Evolutionary conservation across 345 rosid species (phyloP), one percentile per base, ranked within the genome.

Genomic region (Pistacia atlantica): DNA sequence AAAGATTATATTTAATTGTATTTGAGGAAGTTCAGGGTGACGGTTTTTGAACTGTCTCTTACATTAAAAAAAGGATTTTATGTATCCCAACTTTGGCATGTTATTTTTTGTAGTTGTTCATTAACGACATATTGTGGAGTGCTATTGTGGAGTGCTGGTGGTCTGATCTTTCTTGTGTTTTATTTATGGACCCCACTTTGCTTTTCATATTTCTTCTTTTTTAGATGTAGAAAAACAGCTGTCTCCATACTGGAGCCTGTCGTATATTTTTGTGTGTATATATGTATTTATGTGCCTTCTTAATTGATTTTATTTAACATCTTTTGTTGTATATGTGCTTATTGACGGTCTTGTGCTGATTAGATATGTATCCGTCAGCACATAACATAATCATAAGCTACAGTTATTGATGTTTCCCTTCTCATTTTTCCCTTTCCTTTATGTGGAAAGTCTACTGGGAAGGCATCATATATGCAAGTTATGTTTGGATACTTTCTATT

Each of bases 301-400:
- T 38, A 38, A 38, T 38, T 38, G 42, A 38, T 38, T 38, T 38
- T 38, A 38, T 38, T 38, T 38, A 38, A 38, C 7, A 38, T 38
- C 42, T 38, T 38, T 38, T 4, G 42, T 38, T 38, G 42, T 38
- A 69, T 52, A 7, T 17, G 20, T 42, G 11, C 33, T n/a, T 66
- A 46, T 66, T 16, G 81, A 74, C 68, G 67, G 73, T 67, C 73
- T 69, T 74, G 66, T 78, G 73, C 76, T 59, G 77, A 71, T 69
- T 62, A 14, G 63, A 17, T 68, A 3, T 25, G 56, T 16, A 17
- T 38, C 65, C 65, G 2, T 79, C 74, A 71, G 82, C 77, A 72
- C 75, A 71, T 67, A 80, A 83, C 79, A 72, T 69, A 60, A 67
- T 52, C 85, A 75, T 79, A 65, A 65, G 83, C 81, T 80, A 80